phyloP scores from a whole-genome alignment of 1,284 basidiomycete genomes.

The Papiliotrema nemorosa region DNA sequence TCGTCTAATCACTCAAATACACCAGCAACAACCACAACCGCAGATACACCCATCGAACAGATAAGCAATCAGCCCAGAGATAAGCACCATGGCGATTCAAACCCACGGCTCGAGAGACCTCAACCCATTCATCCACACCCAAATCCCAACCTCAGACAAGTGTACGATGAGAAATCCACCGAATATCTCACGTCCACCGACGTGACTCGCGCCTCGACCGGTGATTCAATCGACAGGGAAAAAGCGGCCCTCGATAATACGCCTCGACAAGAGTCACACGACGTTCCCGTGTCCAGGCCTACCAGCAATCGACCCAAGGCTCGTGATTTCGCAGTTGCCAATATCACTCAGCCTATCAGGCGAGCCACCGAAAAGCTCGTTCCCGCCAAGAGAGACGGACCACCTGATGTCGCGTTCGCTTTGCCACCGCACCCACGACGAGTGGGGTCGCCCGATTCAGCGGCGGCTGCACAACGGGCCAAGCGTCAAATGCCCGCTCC shows the following conservation, averaged over 20 bases:
- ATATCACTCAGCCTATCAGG: conserved; percentile 3
- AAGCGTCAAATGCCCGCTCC: conserved; percentile 7
- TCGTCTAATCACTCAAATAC: conserved; percentile 7
- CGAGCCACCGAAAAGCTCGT: conserved; percentile 7
- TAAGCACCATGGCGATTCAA: conserved; percentile 5
- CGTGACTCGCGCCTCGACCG: neutral
- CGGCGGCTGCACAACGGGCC: neutral
- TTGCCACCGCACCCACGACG: neutral
- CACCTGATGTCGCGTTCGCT: conserved; percentile 1
- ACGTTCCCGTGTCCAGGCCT: conserved; percentile 1
- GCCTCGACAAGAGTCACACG: neutral
- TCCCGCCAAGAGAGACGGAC: conserved; percentile 2
- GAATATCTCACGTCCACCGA: neutral
- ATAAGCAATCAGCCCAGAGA: neutral
- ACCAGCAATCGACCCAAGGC: conserved; percentile 8
- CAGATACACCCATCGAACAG: neutral
- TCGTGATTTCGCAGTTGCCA: conserved; percentile 5
- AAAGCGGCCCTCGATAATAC: neutral
- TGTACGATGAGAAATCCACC: neutral
- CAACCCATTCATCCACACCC: neutral
- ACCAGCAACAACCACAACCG: neutral
- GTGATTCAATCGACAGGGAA: neutral
- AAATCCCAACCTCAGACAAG: neutral
- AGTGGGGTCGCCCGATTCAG: neutral
- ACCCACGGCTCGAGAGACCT: conserved; percentile 6